Base-by-base conservation (phyloP, 495 filamentous ascomycete species). In the Cercophora sp. region DNA sequence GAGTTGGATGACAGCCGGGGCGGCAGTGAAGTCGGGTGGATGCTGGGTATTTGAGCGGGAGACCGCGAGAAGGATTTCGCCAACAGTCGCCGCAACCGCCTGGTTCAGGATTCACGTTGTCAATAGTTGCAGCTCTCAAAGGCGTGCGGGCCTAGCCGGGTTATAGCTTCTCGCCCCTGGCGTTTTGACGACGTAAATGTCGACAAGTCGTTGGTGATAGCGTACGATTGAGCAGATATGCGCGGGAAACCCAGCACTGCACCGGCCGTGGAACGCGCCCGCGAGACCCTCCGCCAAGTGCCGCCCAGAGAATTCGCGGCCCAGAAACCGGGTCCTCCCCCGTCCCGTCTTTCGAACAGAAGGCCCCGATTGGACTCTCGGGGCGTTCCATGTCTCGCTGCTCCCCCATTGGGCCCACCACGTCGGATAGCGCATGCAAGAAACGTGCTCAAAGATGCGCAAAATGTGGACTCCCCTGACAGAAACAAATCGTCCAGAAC, bases 361-460 rank as follows among this genome's bases (percentile, higher is more conserved):
- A 13, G 29, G 6, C 6, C 6, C 6, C 29, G 6, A 6, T 32
- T 32, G 29, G 29, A n/a, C n/a, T 32, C 29, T 32, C 13, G 29
- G 13, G 29, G 13, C 6, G 13, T 32, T 32, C 29, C 13, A 32
- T 32, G 29, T 32, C 8, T 32, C 6, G 8, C 29, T 32, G 13
- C 13, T 32, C 13, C 13, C 29, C 29, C 45, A 41, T 49, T 16
- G 39, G 48, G 46, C 26, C 47, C 56, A 40, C 39, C 39, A 26
- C 27, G 36, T 49, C 20, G 36, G 36, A 18, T 39, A 39, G 36
- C n/a, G 36, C 47, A 46, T 34, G 52, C 46, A 29, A 48, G 19
- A 62, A 62, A 62, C 48, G 37, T 62, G 59, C 59, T 62, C 59
- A 62, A 62, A 62, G 59, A 29, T 59, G 56, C 59, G 25, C 31